Evolutionary conservation across 148 eudicot species (phyloP).

Genomic region (Mesembryanthemum crystallinum): DNA sequence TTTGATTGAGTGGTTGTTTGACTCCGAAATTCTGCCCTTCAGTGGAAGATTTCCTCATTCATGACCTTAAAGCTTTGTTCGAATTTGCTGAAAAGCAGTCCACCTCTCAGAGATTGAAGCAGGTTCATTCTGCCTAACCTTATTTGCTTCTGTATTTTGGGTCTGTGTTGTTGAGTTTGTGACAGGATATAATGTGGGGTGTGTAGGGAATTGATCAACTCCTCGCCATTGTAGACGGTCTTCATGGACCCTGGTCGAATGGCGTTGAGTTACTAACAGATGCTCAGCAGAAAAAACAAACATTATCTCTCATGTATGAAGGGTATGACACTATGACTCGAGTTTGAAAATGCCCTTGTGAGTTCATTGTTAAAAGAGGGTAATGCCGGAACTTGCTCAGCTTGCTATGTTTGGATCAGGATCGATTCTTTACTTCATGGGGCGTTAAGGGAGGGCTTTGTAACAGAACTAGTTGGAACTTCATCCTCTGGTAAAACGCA

Average conservation of each 20-base stretch:
- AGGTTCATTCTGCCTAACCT: slow-evolving; percentile 37
- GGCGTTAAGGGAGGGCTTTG: slow-evolving; percentile 55
- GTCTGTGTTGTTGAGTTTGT: background rate
- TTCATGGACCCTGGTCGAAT: slow-evolving; percentile 68
- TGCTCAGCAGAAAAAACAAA: slow-evolving; percentile 46
- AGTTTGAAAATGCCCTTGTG: background rate
- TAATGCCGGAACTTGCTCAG: background rate
- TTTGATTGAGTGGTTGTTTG: background rate
- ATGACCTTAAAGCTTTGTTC: slow-evolving; percentile 51
- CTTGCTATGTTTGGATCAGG: slow-evolving; percentile 37
- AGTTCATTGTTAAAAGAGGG: slow-evolving; percentile 3
- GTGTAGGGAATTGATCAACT: slow-evolving; percentile 65
- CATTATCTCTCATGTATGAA: slow-evolving; percentile 44
- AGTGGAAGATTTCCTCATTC: slow-evolving; percentile 85
- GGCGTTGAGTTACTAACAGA: slow-evolving; percentile 67
- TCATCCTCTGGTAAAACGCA: slow-evolving; percentile 96
- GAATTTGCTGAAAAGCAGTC: slow-evolving; percentile 46
- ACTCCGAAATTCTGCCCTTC: slow-evolving; percentile 11
- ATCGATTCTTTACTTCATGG: slow-evolving; percentile 55
- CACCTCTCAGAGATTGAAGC: slow-evolving; percentile 47
- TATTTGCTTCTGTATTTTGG: background rate
- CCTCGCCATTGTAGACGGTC: slow-evolving; percentile 47
- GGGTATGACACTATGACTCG: slow-evolving; percentile 44
- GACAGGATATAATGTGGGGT: slow-evolving; percentile 19
- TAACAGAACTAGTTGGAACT: slow-evolving; percentile 86